These are phyloP conservation scores for Shiraia bambusicola DNA, from an alignment of 2,329 filamentous ascomycete species.

Conservation along the genomic window DNA sequence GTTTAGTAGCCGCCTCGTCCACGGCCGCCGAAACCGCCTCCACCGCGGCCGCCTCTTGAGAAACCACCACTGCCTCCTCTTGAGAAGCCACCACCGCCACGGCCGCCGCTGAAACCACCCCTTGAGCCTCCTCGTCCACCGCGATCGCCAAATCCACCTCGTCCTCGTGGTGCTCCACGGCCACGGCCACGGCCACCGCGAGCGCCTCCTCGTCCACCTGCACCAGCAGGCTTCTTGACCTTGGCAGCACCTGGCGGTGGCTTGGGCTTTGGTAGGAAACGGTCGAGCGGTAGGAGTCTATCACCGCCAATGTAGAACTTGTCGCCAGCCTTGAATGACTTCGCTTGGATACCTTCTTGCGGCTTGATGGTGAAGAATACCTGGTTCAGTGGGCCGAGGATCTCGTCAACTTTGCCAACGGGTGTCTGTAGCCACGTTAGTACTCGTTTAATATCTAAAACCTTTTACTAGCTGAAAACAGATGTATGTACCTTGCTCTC, in stretches of 20 bases:
- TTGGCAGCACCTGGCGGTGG: conserved; percentile 65
- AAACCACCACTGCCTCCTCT: conserved; percentile 12
- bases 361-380: conserved; percentile 99
- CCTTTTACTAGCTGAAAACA: not conserved
- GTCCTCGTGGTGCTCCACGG: conserved; percentile 57
- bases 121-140: conserved; percentile 55
- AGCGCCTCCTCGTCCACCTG: conserved; percentile 55
- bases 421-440: conserved; percentile 59
- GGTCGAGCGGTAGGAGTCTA: conserved; percentile 89
- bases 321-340: conserved; percentile 92
- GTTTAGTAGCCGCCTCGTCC: conserved; percentile 37
- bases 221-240: conserved; percentile 69
- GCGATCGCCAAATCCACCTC: conserved; percentile 35
- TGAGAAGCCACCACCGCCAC: conserved; percentile 27
- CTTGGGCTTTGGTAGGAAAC: conserved; percentile 94
- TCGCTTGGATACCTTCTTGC: conserved; percentile 90
- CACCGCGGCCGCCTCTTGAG: conserved; percentile 21
- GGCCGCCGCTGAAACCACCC: conserved; percentile 41
- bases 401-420: conserved; percentile 96
- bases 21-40: conserved; percentile 26
- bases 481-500: conserved; percentile 80
- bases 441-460: not conserved
- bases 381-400: conserved; percentile 95
- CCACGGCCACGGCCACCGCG: conserved; percentile 46
- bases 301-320: conserved; percentile 95